Evolutionary conservation across 1,139 yeast genomes (phyloP), one percentile per base, ranked within the genome.

Genomic region (Kurtzmaniella quercitrusa): DNA sequence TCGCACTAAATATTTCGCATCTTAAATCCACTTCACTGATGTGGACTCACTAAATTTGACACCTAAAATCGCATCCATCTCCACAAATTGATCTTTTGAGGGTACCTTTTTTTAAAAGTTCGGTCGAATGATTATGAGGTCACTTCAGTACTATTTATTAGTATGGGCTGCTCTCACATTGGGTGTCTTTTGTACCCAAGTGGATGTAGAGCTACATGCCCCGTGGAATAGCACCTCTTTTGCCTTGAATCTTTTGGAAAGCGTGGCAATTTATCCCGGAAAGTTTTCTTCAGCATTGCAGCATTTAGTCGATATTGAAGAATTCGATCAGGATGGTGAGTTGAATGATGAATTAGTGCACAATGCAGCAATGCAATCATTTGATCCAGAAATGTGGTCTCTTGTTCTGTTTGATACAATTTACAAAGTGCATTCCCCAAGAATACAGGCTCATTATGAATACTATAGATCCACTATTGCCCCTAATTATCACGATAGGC

Each of bases 401-500:
- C 60, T 79, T 33, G 65, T 76, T n/a, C 74, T 79, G 45, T 66
- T 80, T 43, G 66, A 78, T 37, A 53, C 82, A 37, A 78, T 78
- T 1, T 66, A 79, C 47, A 80, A 81, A 43, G 62, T 71, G 34
- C 62, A 71, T 45, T 65, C 85, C 1, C 88, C 96, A 3, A 65
- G 82, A 41, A 70, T 88, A 20, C 78, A 80, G 50, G 66, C 89
- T 1, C 87, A 85, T 45, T 84, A 73, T 53, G 72, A 74, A 43
- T 67, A 73, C 55, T 86, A 77, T 53, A 60, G 58, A 4, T 48
- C 61, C 1, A 49, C 57, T 0, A 64, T 67, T 6, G 48, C 53
- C 23, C 61, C 68, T 0, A 44, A 48, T 2, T 52, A 50, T 32
- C 52, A 50, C 2, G 45, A 44, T 3, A 47, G 52, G 41, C 50